phyloP scores from a whole-genome alignment of 164 flowering plant species.

The Hamamelis virginiana region DNA sequence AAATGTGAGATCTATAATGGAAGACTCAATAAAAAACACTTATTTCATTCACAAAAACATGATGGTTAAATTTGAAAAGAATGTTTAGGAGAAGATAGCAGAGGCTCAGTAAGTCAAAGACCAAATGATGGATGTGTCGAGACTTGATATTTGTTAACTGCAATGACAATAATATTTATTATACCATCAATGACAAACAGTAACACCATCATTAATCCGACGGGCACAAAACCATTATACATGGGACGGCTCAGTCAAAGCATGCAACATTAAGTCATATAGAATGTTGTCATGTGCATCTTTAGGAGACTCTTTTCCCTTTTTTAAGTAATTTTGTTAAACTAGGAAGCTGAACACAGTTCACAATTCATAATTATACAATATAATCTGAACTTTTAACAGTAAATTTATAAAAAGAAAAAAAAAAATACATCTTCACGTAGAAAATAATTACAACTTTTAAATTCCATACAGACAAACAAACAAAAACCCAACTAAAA shows the following conservation, averaged over 20 bases:
- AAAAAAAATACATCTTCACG: too few relatives aligned
- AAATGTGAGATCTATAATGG: too few relatives aligned
- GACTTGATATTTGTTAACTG: neutral
- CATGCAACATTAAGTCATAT: neutral
- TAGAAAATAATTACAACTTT: too few relatives aligned
- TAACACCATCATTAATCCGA: neutral
- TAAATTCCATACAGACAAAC: too few relatives aligned
- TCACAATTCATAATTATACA: neutral
- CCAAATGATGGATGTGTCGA: too few relatives aligned
- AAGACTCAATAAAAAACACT: too few relatives aligned
- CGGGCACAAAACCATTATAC: neutral
- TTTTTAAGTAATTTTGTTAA: neutral
- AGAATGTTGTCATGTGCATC: neutral
- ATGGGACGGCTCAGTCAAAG: neutral
- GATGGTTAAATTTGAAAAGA: neutral
- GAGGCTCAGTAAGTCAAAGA: too few relatives aligned
- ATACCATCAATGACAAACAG: neutral
- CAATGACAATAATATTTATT: neutral
- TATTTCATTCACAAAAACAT: neutral
- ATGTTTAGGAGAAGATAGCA: neutral
- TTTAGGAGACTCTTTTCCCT: neutral
- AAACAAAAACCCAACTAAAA: too few relatives aligned
- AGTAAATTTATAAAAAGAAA: too few relatives aligned
- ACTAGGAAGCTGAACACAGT: neutral
- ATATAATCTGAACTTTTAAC: neutral